Evolutionary conservation across 345 rosid genomes (phyloP).

Genomic region (Psidium guajava): DNA sequence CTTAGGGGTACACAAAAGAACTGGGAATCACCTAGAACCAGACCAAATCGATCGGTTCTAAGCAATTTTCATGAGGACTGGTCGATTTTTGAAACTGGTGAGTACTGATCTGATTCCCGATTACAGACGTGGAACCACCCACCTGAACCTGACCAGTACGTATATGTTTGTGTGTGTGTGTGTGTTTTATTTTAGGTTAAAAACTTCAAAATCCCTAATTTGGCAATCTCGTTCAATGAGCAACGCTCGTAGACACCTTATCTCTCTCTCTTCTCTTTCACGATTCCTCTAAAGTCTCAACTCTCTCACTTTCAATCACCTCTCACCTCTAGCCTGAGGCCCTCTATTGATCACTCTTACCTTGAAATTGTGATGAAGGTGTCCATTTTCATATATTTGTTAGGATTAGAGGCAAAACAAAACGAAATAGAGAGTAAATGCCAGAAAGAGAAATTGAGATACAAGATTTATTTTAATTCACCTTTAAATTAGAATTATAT

Average conservation of each 20-base stretch:
- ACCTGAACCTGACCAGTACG: not conserved
- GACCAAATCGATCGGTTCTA: fast-evolving
- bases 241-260: not conserved
- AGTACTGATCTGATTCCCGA: no score
- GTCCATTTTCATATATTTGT: not conserved
- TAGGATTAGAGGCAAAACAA: no score
- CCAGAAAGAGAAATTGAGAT: fast-evolving
- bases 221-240: not conserved
- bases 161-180: no score
- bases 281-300: not conserved
- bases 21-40: no score
- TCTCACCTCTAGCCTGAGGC: not conserved
- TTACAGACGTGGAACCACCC: not conserved
- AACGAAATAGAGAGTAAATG: not conserved
- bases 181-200: not conserved
- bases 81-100: fast-evolving
- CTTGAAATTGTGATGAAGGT: not conserved
- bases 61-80: not conserved
- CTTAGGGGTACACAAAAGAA: not conserved
- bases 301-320: not conserved
- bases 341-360: not conserved
- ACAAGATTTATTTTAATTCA: not conserved
- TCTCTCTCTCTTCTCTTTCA: not conserved
- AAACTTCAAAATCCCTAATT: not conserved
- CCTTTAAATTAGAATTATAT: not conserved